Evolutionary conservation across 192 early-diverging fungal genomes (phyloP).

Genomic region (Dissophora globulifera): DNA sequence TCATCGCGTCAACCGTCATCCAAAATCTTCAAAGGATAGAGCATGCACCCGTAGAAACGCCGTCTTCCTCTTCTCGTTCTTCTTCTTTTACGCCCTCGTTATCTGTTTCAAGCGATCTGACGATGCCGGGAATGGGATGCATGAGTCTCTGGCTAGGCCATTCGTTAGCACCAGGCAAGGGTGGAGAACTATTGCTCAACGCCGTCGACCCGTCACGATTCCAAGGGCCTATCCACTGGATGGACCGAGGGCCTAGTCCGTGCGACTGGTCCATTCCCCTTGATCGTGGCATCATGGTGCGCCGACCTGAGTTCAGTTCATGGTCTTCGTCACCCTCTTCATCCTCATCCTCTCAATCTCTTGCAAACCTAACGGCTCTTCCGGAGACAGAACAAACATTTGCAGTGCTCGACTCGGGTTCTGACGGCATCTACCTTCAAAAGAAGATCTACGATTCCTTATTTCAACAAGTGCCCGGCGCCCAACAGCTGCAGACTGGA

Average conservation of each 20-base stretch:
- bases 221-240: constrained; percentile 23
- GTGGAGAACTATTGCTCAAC: constrained; percentile 36
- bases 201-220: constrained; percentile 20
- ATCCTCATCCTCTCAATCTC: too few species aligned
- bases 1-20: constrained; percentile 15
- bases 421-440: constrained; percentile 40
- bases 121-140: constrained; percentile 1
- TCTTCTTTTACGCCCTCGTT: too few species aligned
- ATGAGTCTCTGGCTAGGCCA: constrained; percentile 40
- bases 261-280: constrained; percentile 37
- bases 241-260: constrained; percentile 23
- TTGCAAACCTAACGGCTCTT: too few species aligned
- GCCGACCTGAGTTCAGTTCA: too few species aligned
- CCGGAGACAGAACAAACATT: constrained; percentile 21
- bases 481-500: constrained; percentile 16
- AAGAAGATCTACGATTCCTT: constrained; percentile 15
- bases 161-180: constrained; percentile 8
- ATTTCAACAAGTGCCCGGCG: constrained; percentile 9
- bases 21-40: constrained; percentile 19
- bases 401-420: constrained; percentile 48
- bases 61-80: too few species aligned
- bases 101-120: not conserved
- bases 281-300: too few species aligned
- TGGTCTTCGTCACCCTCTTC: too few species aligned
- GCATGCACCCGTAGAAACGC: too few species aligned